Conservation (phyloP, 2,329 filamentous ascomycete species). For the Aspergillus sp. region DNA sequence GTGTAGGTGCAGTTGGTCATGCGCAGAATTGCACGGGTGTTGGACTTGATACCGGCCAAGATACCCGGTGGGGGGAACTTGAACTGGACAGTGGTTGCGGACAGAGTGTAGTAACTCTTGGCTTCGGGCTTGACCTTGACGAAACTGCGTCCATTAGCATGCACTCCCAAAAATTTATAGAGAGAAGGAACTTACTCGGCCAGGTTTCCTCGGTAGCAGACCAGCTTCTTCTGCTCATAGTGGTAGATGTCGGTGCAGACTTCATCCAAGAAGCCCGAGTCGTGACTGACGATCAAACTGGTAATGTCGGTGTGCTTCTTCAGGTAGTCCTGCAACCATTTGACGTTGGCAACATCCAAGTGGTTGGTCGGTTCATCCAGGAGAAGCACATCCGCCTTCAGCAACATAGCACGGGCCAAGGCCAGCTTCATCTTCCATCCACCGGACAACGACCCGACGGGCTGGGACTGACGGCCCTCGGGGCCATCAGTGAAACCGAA, state of each 20-base stretch:
- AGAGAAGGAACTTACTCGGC: constrained; percentile 23
- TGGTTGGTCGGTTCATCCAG: constrained; percentile 99
- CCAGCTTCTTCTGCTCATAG: constrained; percentile 95
- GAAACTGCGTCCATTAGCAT: constrained; percentile 41
- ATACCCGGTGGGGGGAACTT: constrained; percentile 97
- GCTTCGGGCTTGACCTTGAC: constrained; percentile 86
- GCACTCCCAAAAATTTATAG: constrained; percentile 2
- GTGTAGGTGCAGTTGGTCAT: constrained; percentile 88
- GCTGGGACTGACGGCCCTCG: constrained; percentile 78
- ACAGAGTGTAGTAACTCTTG: constrained; percentile 96
- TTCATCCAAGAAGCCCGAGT: constrained; percentile 92
- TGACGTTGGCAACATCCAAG: constrained; percentile 90
- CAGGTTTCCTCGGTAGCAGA: constrained; percentile 45
- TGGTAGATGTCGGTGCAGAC: constrained; percentile 99
- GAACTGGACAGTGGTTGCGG: constrained; percentile 81
- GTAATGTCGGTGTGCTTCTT: constrained; percentile 95
- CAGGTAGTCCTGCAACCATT: constrained; percentile 91
- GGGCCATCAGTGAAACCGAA: constrained; percentile 90
- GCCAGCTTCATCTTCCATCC: constrained; percentile 99
- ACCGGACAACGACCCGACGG: constrained; percentile 88
- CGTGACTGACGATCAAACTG: constrained; percentile 95
- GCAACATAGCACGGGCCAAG: constrained; percentile 89
- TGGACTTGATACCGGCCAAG: constrained; percentile 86
- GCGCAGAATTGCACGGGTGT: constrained; percentile 85
- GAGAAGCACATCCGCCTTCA: constrained; percentile 89